Evolutionary conservation across 345 rosid genomes (phyloP), one percentile per base, ranked within the genome.

Genomic region (Ceriops decandra): DNA sequence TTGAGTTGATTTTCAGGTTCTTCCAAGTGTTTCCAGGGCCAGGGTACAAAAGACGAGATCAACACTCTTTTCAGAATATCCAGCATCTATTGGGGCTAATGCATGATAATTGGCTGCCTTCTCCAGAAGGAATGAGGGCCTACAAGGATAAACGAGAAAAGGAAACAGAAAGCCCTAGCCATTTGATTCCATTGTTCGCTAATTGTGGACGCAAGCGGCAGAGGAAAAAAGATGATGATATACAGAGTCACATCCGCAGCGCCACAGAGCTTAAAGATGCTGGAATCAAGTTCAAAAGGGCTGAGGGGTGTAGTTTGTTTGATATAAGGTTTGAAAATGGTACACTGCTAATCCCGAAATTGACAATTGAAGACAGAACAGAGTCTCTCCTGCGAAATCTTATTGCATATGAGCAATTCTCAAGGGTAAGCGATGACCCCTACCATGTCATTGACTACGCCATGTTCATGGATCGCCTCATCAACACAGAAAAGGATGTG

Each of bases 201-300:
- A 42, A 13, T 42, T 11, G 49, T 42, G 17, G 49, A 42, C 49
- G 17, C 49, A 42, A 42, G 49, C 5, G 17, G 49, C 17, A 3
- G 4, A 42, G 17, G 5, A 13, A 42, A 15, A 16, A 52, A 1
- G 11, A 52, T 19, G 53, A 51, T 51, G n/a, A 52, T 30, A 0
- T 3, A 4, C 1, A 26, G 19, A 21, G 22, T 27, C 33, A 59
- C 33, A 66, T 64, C 38, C 24, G 42, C 9, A 62, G 70, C 13
- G 74, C 79, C 4, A 31, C 32, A 17, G 63, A 77, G 72, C 73
- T 77, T 21, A 2, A 27, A 9, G 76, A 81, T 17, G 57, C 64
- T 2, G 81, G 81, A 71, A 68, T 80, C 72, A 61, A 59, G 46
- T 72, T 78, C 38, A 20, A 46, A 62, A 20, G 3, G 26, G 28